A percentile compares a stretch with the other conserved stretches of the same genome.
These are phyloP conservation scores for Colletotrichum chlorophyti DNA, from an alignment of 2,329 filamentous ascomycete genomes.

Conservation along the genomic window DNA sequence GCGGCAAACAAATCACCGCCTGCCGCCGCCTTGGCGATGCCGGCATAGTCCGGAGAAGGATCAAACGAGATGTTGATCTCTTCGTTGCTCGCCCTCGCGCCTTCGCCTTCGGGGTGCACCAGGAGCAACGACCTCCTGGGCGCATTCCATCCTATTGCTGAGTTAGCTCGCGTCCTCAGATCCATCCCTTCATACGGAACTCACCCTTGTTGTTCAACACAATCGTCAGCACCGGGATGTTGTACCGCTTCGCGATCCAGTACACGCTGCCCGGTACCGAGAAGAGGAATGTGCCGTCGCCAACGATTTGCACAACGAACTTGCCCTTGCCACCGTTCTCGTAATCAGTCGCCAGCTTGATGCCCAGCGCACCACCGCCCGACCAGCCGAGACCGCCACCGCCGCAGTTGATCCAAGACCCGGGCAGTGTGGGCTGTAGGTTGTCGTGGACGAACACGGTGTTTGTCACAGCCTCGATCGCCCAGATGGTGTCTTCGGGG, in stretches of 20 bases:
- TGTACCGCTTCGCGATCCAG: conserved; percentile 62
- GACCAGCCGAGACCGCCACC: conserved; percentile 84
- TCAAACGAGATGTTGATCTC: conserved; percentile 55
- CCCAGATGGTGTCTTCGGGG: conserved; percentile 69
- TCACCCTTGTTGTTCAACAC: conserved; percentile 63
- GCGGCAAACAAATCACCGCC: conserved; percentile 57
- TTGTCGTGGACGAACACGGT: conserved; percentile 73
- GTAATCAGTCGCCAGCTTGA: conserved; percentile 70
- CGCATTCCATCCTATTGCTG: conserved; percentile 48
- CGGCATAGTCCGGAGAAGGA: conserved; percentile 50
- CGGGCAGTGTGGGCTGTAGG: conserved; percentile 70
- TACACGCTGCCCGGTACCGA: conserved; percentile 61
- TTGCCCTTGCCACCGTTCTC: conserved; percentile 51
- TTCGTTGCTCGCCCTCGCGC: conserved; percentile 48
- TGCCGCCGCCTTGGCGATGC: conserved; percentile 37
- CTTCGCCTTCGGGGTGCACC: conserved; percentile 50
- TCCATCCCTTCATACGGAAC: conserved; percentile 25
- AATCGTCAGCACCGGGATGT: conserved; percentile 61
- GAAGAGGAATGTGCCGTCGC: conserved; percentile 64
- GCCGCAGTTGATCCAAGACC: conserved; percentile 82
- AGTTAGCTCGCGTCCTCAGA: not conserved
- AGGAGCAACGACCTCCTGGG: conserved; percentile 49
- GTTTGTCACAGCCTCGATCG: conserved; percentile 80
- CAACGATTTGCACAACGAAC: conserved; percentile 63
- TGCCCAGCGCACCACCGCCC: conserved; percentile 76